These are phyloP conservation scores for Fusarium musae DNA, from an alignment of 2,329 filamentous ascomycete species.

Conservation along the genomic window DNA sequence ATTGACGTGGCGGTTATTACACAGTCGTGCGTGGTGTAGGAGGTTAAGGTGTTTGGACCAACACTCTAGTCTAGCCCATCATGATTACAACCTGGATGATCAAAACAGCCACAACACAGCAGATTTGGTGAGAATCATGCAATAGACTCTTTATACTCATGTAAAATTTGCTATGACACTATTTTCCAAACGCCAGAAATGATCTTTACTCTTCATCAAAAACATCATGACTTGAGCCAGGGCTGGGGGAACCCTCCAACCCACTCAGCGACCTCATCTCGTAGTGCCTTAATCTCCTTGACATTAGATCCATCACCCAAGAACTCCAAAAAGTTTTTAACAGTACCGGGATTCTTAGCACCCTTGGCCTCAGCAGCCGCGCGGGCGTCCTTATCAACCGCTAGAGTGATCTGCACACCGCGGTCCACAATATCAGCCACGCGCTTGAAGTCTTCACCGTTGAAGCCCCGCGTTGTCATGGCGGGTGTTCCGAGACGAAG, in stretches of 20 bases:
- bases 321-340: slow-evolving; percentile 73
- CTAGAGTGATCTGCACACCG: slow-evolving; percentile 78
- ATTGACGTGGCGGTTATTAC: background rate
- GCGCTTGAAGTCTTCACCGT: slow-evolving; percentile 82
- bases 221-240: slow-evolving; percentile 42
- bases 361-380: slow-evolving; percentile 72
- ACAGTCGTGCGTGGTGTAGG: background rate
- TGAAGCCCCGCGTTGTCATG: slow-evolving; percentile 93
- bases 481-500: slow-evolving; percentile 91
- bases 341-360: slow-evolving; percentile 70
- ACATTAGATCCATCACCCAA: slow-evolving; percentile 73
- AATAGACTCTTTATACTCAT: background rate
- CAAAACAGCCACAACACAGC: background rate
- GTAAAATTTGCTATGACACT: slow-evolving; percentile 4
- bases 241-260: slow-evolving; percentile 60
- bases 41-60: no score
- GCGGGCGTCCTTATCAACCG: slow-evolving; percentile 75
- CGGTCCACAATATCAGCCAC: slow-evolving; percentile 86
- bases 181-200: slow-evolving; percentile 27
- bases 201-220: slow-evolving; percentile 9
- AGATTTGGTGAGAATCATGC: background rate
- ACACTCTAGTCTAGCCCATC: background rate
- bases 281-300: slow-evolving; percentile 73
- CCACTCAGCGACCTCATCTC: slow-evolving; percentile 77
- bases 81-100: slow-evolving; percentile 2